Evolutionary conservation across 1,284 basidiomycete genomes (phyloP), one percentile per base, ranked within the genome.

Genomic region (Trichosporon coremiiforme): DNA sequence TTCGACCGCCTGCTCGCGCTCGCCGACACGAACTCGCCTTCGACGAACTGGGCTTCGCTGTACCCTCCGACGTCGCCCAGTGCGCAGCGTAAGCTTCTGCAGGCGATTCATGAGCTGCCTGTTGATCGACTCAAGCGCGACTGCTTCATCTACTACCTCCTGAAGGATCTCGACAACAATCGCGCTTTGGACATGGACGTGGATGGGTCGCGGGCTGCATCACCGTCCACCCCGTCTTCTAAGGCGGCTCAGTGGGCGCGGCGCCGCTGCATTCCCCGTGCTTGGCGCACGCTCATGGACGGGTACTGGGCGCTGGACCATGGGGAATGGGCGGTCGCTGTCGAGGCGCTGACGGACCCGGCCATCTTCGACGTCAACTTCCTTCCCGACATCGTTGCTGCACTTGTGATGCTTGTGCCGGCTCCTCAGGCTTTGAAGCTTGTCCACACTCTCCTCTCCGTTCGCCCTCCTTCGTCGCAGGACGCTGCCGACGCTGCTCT

Each of bases 261-360:
- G 38, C 60, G 68, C 22, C 72, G 80, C 45, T 79, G 79, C 73
- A 69, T 82, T 60, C 76, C 79, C 4, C 71, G 68, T 29, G 75
- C 74, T 0, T 82, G 81, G 81, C 76, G 69, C 22, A 73, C 73
- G 55, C 79, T 79, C 67, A 80, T 81, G 64, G 75, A 77, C 70
- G 80, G 80, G 1, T 82, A 82, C 71, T 82, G 80, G 79, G 68
- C 68, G 5, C 71, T 82, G 33, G 81, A 82, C 71, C 74, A 81
- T 66, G 77, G 73, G 3, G 25, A 70, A 12, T 82, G 76, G 75
- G 76, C 77, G 60, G 75, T 76, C 25, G 75, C 75, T 66, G 62
- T 68, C 29, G 68, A 64, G 12, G 64, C 64, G 41, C 74, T 82
- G 9, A 75, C 75, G 2, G 75, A 81, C 68, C 80, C 81, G 2